Percentiles rank a stretch among this genome's conserved stretches.
phyloP scores from a whole-genome alignment of 1,284 basidiomycete genomes.

The Cryptococcus maquisensis region DNA sequence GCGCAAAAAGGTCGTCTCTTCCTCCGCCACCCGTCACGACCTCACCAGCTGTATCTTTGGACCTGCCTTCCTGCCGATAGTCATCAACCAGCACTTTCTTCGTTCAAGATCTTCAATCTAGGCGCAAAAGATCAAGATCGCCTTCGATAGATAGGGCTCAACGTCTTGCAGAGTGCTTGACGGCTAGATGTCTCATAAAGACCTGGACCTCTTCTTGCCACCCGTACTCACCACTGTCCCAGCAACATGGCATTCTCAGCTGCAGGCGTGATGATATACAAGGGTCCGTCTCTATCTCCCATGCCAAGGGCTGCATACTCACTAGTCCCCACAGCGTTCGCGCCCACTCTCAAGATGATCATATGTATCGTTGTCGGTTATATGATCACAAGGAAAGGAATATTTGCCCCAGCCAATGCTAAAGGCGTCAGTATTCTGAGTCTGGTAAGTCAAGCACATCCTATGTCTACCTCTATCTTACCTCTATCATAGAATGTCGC shows the following conservation, averaged over 20 bases:
- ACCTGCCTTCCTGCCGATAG: not conserved
- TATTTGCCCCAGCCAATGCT: slow-evolving; percentile 31
- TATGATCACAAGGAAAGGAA: slow-evolving; percentile 29
- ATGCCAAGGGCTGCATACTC: not conserved
- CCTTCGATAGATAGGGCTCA: too few relatives aligned
- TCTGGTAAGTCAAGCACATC: slow-evolving; percentile 26
- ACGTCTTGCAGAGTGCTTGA: too few relatives aligned
- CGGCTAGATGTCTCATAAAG: not conserved
- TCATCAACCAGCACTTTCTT: not conserved
- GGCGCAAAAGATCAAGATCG: too few relatives aligned
- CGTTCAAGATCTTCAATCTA: too few relatives aligned
- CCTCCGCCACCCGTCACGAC: too few relatives aligned
- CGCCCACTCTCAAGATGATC: slow-evolving; percentile 44
- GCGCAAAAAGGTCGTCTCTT: too few relatives aligned
- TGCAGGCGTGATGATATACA: slow-evolving; percentile 40
- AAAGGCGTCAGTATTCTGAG: slow-evolving; percentile 41
- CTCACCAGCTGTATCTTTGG: not conserved
- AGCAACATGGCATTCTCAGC: slow-evolving; percentile 13
- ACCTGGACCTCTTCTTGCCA: not conserved
- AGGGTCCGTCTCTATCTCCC: slow-evolving; percentile 22
- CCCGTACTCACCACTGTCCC: not conserved
- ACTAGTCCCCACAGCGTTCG: slow-evolving; percentile 25
- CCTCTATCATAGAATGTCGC: slow-evolving; percentile 57
- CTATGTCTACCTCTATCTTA: not conserved
- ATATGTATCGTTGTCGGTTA: slow-evolving; percentile 37